Percentiles rank a stretch among this genome's conserved stretches.
These are phyloP conservation scores for Dissophora globulifera DNA, from an alignment of 192 early-diverging fungal species.

Conservation along the genomic window DNA sequence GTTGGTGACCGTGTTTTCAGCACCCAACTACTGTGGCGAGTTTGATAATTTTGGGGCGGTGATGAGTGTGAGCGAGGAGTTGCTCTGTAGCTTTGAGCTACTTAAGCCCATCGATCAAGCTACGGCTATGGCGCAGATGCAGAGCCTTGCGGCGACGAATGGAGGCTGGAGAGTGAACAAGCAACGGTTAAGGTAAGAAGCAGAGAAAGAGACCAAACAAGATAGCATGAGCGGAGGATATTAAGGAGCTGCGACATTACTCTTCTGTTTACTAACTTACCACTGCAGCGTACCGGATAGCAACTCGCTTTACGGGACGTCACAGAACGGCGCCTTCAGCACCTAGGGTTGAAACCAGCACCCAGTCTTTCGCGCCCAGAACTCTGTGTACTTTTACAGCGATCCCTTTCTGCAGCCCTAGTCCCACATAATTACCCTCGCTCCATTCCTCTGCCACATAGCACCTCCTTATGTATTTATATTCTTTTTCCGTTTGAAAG, in stretches of 20 bases:
- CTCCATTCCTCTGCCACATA: too few species aligned
- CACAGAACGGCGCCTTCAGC: slow-evolving; percentile 7
- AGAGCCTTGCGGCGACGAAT: slow-evolving; percentile 36
- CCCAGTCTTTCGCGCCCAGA: too few species aligned
- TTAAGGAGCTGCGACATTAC: too few species aligned
- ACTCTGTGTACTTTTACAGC: too few species aligned
- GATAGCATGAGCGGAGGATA: too few species aligned
- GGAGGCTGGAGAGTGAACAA: slow-evolving; percentile 52
- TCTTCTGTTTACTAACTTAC: too few species aligned
- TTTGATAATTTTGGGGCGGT: slow-evolving; percentile 93
- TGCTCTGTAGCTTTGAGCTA: slow-evolving; percentile 92
- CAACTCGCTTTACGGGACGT: slow-evolving; percentile 21
- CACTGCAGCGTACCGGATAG: slow-evolving; percentile 37
- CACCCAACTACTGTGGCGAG: slow-evolving; percentile 98
- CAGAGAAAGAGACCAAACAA: too few species aligned
- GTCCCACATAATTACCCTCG: too few species aligned
- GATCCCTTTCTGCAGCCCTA: too few species aligned
- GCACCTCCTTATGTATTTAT: too few species aligned
- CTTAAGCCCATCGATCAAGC: slow-evolving; percentile 67
- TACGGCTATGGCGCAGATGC: slow-evolving; percentile 46
- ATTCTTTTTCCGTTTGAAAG: too few species aligned
- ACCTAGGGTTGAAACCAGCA: too few species aligned
- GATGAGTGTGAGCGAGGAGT: slow-evolving; percentile 91
- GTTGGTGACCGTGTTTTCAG: slow-evolving; percentile 93
- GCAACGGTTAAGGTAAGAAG: slow-evolving; percentile 41